A percentile compares a stretch with the other conserved stretches of the same genome.
Evolutionary conservation across 2,329 filamentous ascomycete species (phyloP).

Genomic region (Plectosphaerella plurivora): DNA sequence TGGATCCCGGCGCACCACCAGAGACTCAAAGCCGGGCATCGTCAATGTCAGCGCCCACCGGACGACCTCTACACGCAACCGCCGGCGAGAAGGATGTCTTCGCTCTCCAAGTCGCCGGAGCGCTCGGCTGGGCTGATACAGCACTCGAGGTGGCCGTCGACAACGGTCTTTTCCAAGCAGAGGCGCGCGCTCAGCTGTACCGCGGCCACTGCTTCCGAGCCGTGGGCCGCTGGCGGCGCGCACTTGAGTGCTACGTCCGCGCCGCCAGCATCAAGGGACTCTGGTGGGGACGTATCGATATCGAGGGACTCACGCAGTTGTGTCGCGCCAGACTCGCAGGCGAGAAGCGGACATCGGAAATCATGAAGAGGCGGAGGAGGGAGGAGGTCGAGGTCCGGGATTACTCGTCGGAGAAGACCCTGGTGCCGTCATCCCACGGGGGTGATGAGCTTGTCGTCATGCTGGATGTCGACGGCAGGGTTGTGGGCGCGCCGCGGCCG

Average conservation of each 20-base stretch:
- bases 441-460: background rate
- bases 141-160: slow-evolving; percentile 11
- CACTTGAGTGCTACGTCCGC: slow-evolving; percentile 14
- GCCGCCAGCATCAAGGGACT: slow-evolving; percentile 10
- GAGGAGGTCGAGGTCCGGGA: background rate
- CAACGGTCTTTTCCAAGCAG: slow-evolving; percentile 8
- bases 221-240: slow-evolving; percentile 15
- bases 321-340: slow-evolving; percentile 1
- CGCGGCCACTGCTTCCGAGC: slow-evolving; percentile 17
- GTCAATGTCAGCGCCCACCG: no score
- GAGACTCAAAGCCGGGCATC: no score
- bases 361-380: background rate
- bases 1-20: background rate
- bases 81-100: no score
- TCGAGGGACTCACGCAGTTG: slow-evolving; percentile 7
- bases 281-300: slow-evolving; percentile 4
- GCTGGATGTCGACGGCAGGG: background rate
- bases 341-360: slow-evolving; percentile 3
- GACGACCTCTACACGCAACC: no score
- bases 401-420: no score
- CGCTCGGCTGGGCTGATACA: slow-evolving; percentile 13
- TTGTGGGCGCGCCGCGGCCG: background rate
- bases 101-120: background rate
- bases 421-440: background rate
- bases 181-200: slow-evolving; percentile 15